Evolutionary conservation across 768 basidiomycete species (phyloP), one percentile per base, ranked within the genome.

Genomic region (Boletus subcaerulescens): DNA sequence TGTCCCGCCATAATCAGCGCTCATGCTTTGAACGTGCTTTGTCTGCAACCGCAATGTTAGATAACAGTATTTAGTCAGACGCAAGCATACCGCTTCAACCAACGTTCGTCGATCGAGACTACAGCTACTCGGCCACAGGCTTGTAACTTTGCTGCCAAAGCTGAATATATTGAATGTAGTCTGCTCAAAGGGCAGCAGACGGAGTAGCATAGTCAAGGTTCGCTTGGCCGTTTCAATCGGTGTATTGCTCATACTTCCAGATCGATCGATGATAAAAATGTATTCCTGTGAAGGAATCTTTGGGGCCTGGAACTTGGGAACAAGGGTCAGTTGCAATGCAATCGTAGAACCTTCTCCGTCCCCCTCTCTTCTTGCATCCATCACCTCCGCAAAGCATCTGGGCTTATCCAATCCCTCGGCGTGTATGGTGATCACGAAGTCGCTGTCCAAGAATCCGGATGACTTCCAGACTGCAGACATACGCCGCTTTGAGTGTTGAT

Each of bases 241-340:
- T 12, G 24, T 39, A 22, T 65, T 65, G 0, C 0, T 0, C 85
- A 86, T 86, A 47, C 80, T 83, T 0, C 80, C 77, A 18, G 79
- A 82, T 45, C 83, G 70, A 57, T 87, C 85, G 12, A 87, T 70
- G 8, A 87, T 52, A 56, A 87, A 87, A 0, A 87, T 68, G 51
- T 80, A 86, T 53, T 86, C 85, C 48, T 83, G 83, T 0, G 70
- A 61, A 12, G 55, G 54, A 1, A 82, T 60, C 1, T 73, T 72
- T 1, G 76, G 74, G 4, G 82, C 60, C 18, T 71, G 63, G 54
- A 80, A 78, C 41, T 75, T 78, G 1, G 84, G 83, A 5, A 86
- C 75, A n/a, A 86, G 62, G 0, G 77, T 79, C 33, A 84, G 62
- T 39, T 80, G 81, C 70, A 85, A 66, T 0, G 81, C 81, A 2